Base-by-base conservation (phyloP, 2,329 filamentous ascomycete species). In the Plectosphaerella plurivora region DNA sequence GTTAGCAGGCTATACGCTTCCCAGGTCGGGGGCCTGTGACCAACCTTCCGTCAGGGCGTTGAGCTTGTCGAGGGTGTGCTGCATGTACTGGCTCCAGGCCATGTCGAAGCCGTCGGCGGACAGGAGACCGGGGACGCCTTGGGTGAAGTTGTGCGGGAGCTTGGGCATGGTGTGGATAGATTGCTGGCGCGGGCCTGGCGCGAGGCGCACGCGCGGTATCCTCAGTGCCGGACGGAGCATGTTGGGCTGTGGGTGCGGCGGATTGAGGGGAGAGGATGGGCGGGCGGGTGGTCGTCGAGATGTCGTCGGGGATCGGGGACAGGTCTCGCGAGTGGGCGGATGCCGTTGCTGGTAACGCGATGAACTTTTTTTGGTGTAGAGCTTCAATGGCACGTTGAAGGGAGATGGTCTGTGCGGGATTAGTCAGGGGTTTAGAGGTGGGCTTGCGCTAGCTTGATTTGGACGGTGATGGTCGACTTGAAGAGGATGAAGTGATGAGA, bases 61-160 rank as follows among this genome's bases (percentile, higher is more conserved):
- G 67, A 97, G 79, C 70, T 88, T 88, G 57, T 90, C 77, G 50
- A 92, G 69, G 63, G 93, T 77, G 59, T 87, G 72, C 37, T 74
- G 66, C 78, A 96, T 91, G 73, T 97, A 96, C 64, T 91, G 77
- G 35, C 80, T 86, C 86, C 91, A 99, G 48, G 91, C 86, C 51
- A 89, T 79, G 52, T 87, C 73, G 70, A 89, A 95, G 51, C 82
- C 89, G 49, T 80, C 75, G 2, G 78, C 68, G 28, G 85, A 85
- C 65, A 96, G 77, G 55, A 97, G 77, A 14, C 83, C 82, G n/a
- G 83, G 80, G 6, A 96, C 76, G 54, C 77, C 81, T 45, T 77
- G 53, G 49, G 67, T 66, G 70, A 71, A 77, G 59, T 76, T 65
- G 52, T 79, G 73, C 35, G 61, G 62, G 57, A 82, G 70, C 37